Base-by-base conservation (phyloP, 1,284 basidiomycete genomes). In the Cerrena zonata region DNA sequence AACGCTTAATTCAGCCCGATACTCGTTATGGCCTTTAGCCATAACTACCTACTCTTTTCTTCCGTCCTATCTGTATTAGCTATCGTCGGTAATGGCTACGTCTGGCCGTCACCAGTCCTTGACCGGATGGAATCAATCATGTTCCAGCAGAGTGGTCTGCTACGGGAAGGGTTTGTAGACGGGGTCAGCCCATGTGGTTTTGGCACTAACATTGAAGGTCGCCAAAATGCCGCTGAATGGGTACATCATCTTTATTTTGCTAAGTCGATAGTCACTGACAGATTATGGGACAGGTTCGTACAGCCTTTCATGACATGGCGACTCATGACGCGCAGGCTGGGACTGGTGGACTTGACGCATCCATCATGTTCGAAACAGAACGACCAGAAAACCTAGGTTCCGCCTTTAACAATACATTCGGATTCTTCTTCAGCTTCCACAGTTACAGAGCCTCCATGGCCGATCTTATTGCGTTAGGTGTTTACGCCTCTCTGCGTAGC, bases 261-360 rank as follows among this genome's bases (percentile, higher is more conserved):
- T 41, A 13, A 7, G n/a, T 22, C 13, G 15, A 34, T 15, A 15
- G 30, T 34, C 15, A 7, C 7, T 34, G 7, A 7, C 30, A 34
- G 30, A 1, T 22, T 1, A 30, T 23, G 30, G 15, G 23, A 7
- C 18, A n/a, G 12, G 26, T 4, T 36, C 5, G 39, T 42, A 4
- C 10, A 15, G 22, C 21, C 13, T 30, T 18, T 5, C 63, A 64
- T 50, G 64, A 65, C 44, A 60, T 64, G 52, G 57, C 59, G 4
- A 64, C 63, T 11, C 54, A 57, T 18, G 53, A 65, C 46, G 56
- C 57, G n/a, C 37, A 46, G 11, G 53, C 52, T 12, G 62, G 63
- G 2, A 62, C 60, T 4, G 64, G 64, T 12, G 64, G 63, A 3
- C 45, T 64, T 5, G 63, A 66, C 46, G 63, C 57, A 1, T 60